Evolutionary conservation across 805 yeast species (phyloP).

Genomic region (Metschnikowia rubicola): DNA sequence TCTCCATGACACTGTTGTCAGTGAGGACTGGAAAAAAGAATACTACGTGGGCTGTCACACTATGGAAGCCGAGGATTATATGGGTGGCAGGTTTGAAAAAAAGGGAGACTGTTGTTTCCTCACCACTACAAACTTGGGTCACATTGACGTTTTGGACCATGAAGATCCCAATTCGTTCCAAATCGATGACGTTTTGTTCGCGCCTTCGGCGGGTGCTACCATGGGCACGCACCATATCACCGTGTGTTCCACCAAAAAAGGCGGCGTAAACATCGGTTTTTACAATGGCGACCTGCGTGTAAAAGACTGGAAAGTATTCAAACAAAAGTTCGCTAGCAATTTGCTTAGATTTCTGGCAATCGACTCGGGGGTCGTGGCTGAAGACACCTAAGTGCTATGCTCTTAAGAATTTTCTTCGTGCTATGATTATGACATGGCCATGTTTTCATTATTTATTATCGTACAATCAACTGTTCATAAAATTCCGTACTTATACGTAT

Average conservation of each 20-base stretch:
- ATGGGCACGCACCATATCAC: conserved; percentile 12
- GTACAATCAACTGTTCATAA: no score
- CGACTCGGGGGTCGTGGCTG: neutral
- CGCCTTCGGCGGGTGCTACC: conserved; percentile 8
- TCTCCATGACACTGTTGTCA: conserved; percentile 5
- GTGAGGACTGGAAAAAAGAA: conserved; percentile 8
- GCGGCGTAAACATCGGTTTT: conserved; percentile 7
- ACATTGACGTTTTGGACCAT: conserved; percentile 3
- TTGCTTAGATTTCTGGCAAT: conserved; percentile 1
- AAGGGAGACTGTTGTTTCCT: conserved; percentile 7
- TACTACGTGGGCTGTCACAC: conserved; percentile 7
- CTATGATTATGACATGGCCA: no score
- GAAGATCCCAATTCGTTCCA: conserved; percentile 1
- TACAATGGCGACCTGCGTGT: conserved; percentile 5
- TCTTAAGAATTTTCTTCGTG: no score
- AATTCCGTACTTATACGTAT: no score
- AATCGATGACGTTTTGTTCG: conserved; percentile 6
- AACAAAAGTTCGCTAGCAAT: neutral
- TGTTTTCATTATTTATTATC: no score
- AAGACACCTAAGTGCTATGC: no score
- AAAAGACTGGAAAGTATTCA: conserved; percentile 7
- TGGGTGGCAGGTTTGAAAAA: conserved; percentile 2
- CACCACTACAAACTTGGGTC: conserved; percentile 8
- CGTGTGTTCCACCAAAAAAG: conserved; percentile 5
- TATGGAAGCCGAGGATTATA: conserved; percentile 7